These are phyloP conservation scores for Galerina marginata DNA, from an alignment of 768 basidiomycete species.

Conservation along the genomic window DNA sequence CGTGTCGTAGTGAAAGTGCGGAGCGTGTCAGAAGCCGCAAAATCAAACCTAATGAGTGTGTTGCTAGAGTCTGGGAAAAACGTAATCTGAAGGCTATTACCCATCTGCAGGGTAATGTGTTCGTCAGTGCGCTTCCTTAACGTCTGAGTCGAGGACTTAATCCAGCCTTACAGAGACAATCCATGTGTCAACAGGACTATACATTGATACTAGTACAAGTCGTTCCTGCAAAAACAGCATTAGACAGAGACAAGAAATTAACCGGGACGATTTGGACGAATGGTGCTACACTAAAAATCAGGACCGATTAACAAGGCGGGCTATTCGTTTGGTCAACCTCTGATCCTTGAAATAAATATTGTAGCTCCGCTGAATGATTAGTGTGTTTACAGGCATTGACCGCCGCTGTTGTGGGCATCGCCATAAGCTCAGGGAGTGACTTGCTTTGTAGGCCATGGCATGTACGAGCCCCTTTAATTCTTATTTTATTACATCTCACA, in stretches of 20 bases:
- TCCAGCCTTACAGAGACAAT: conserved; percentile 16
- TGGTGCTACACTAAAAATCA: conserved; percentile 22
- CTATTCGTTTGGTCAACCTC: neutral
- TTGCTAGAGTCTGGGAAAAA: conserved; percentile 30
- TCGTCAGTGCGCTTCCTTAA: neutral
- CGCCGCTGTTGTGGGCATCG: too few species aligned
- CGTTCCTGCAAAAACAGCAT: conserved; percentile 33
- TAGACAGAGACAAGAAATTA: conserved; percentile 27
- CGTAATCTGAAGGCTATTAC: conserved; percentile 19
- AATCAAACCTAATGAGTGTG: conserved; percentile 34
- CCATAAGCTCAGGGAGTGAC: too few species aligned
- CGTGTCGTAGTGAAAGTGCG: conserved; percentile 35
- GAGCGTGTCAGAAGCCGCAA: conserved; percentile 28
- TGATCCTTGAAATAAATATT: too few species aligned
- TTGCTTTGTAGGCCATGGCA: too few species aligned
- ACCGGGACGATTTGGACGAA: conserved; percentile 30
- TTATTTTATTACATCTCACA: too few species aligned
- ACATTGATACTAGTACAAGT: conserved; percentile 26
- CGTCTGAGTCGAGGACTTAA: neutral
- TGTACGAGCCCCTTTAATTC: too few species aligned
- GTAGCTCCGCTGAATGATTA: too few species aligned
- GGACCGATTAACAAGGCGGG: neutral
- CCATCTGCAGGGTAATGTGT: conserved; percentile 9
- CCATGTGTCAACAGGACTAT: conserved; percentile 25
- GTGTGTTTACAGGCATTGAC: too few species aligned